phyloP scores from a whole-genome alignment of 148 eudicot species.

The Suaeda aralocaspica region DNA sequence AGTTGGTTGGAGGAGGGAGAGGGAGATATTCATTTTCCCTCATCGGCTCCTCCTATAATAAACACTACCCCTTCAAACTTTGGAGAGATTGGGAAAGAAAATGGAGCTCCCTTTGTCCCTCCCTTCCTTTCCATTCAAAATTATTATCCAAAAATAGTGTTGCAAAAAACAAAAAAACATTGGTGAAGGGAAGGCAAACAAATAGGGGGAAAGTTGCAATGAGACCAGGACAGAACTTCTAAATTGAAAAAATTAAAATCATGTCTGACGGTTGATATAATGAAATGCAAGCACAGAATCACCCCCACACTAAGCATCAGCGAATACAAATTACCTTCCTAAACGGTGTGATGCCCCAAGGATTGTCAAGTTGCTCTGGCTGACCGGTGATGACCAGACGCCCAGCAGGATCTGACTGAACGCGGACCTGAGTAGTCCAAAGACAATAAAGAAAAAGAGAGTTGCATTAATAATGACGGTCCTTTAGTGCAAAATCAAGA shows the following conservation, averaged over 20 bases:
- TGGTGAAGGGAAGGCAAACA: background rate
- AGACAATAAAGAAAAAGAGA: background rate
- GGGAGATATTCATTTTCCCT: too few species aligned
- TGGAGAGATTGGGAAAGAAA: too few species aligned
- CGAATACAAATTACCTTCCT: conserved; percentile 50
- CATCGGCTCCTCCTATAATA: too few species aligned
- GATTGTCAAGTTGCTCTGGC: conserved; percentile 90
- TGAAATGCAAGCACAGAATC: background rate
- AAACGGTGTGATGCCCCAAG: conserved; percentile 91
- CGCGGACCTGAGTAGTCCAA: conserved; percentile 58
- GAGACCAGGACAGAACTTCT: background rate
- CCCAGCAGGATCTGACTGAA: conserved; percentile 92
- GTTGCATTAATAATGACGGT: background rate
- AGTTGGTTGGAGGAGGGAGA: too few species aligned
- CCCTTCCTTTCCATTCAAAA: too few species aligned
- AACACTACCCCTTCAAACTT: too few species aligned
- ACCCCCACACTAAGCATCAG: background rate
- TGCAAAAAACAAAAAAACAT: too few species aligned
- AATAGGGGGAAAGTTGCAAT: background rate
- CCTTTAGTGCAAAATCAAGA: background rate
- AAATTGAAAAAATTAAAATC: background rate
- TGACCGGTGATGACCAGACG: conserved; percentile 87
- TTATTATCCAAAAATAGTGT: too few species aligned
- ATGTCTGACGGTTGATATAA: background rate
- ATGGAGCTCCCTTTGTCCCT: too few species aligned